These are phyloP conservation scores for Pseudogymnoascus sp. DNA, from an alignment of 2,329 filamentous ascomycete genomes.

Conservation along the genomic window DNA sequence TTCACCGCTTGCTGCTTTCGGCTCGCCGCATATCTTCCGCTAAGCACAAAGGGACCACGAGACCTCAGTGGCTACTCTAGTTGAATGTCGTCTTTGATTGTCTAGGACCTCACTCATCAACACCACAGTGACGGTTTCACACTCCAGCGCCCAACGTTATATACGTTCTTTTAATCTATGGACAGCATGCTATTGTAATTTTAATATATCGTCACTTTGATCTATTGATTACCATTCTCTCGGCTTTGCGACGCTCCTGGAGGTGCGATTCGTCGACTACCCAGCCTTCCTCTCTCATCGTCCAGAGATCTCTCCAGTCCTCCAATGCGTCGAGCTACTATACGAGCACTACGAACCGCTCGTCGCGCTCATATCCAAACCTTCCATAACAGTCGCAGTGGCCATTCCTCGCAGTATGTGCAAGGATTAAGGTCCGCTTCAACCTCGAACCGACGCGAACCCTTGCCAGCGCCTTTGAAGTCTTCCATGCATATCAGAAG, in stretches of 20 bases:
- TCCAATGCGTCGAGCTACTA: slow-evolving; percentile 68
- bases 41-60: neutral
- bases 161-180: neutral
- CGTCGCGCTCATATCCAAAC: slow-evolving; percentile 58
- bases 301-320: slow-evolving; percentile 10
- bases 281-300: neutral
- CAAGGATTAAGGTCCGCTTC: slow-evolving; percentile 41
- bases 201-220: neutral
- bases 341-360: slow-evolving; percentile 62
- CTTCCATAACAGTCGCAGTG: slow-evolving; percentile 46
- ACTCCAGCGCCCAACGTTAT: neutral
- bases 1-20: neutral
- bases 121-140: neutral
- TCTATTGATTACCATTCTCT: neutral
- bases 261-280: neutral
- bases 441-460: slow-evolving; percentile 33
- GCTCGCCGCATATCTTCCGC: neutral
- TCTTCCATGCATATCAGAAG: slow-evolving; percentile 69
- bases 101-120: neutral
- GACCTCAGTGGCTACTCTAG: neutral
- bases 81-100: neutral
- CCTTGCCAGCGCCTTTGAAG: slow-evolving; percentile 30
- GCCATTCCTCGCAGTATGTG: slow-evolving; percentile 37
- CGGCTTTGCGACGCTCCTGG: neutral
- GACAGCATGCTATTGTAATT: neutral